Evolutionary conservation across 2,329 filamentous ascomycete species (phyloP), one percentile per base, ranked within the genome.

Genomic region (Zopfia rhizophila): DNA sequence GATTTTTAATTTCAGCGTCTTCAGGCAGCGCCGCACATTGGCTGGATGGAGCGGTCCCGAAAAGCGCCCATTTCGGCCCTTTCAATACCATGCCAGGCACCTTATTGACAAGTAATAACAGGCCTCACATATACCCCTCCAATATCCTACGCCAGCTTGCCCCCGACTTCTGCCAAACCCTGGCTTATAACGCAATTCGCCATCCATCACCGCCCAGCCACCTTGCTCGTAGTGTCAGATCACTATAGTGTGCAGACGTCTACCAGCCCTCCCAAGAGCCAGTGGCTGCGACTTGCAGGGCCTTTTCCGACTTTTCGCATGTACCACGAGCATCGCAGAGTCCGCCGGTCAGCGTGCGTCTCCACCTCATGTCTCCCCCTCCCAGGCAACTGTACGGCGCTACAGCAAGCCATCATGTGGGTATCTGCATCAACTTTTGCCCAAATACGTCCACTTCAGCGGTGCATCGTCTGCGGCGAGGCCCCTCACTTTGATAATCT

Each of bases 361-460:
- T 43, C 41, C 44, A 37, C 41, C 38, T 45, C 35, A 35, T 45
- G 13, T 17, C 31, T 48, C 46, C 12, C 38, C 36, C 4, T 16
- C 19, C 40, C 28, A 37, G 29, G 37, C 31, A 46, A 30, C 33
- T 32, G 10, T 48, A 38, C 46, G 18, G 48, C 52, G 43, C 23
- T 38, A 45, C 42, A 39, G 22, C 32, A 10, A 16, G 23, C 18
- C 27, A 12, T 53, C 50, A 53, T 46, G 30, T 45, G 40, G 17
- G 38, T 31, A 27, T 37, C 30, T 24, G 44, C 37, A 38, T 65
- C 56, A 71, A 42, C 54, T 60, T 46, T 61, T 68, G 19, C 75
- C 76, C 53, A 78, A 65, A 59, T 76, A 78, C 36, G 65, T 75
- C 75, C 76, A 78, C 52, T 62, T 65, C 57, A 78, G 53, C 19